phyloP scores from a whole-genome alignment of 176 grass and related monocot genomes.

The Areca catechu region DNA sequence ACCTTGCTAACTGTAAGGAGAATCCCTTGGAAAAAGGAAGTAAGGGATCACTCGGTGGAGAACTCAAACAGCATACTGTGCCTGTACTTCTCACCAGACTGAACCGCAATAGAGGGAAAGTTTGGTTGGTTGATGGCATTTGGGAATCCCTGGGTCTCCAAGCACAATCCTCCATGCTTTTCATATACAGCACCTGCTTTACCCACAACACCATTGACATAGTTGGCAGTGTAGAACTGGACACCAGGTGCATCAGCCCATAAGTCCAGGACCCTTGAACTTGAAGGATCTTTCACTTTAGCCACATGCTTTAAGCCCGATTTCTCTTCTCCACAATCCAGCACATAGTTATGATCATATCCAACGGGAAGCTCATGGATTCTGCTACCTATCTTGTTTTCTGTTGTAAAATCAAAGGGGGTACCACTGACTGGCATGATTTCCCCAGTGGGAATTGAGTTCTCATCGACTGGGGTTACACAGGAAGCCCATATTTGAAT shows the following conservation, averaged over 20 bases:
- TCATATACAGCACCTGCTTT: slow-evolving; percentile 53
- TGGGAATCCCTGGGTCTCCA: slow-evolving; percentile 94
- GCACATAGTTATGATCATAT: slow-evolving; percentile 60
- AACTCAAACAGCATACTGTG: slow-evolving; percentile 80
- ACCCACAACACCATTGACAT: slow-evolving; percentile 44
- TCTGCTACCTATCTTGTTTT: slow-evolving; percentile 40
- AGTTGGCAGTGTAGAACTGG: slow-evolving; percentile 84
- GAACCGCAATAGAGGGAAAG: slow-evolving; percentile 55
- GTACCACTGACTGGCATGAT: slow-evolving; percentile 47
- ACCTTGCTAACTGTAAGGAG: too few relatives aligned
- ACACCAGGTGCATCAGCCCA: slow-evolving; percentile 74
- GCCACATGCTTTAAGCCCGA: slow-evolving; percentile 62
- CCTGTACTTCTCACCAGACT: slow-evolving; percentile 67
- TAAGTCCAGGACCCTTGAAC: slow-evolving; percentile 39
- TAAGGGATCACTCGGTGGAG: slow-evolving; percentile 17
- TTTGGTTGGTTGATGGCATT: slow-evolving; percentile 72
- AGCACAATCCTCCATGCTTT: slow-evolving; percentile 63
- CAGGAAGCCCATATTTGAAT: slow-evolving; percentile 59
- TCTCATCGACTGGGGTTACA: slow-evolving; percentile 62
- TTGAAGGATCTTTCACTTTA: slow-evolving; percentile 44
- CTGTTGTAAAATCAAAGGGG: slow-evolving; percentile 56
- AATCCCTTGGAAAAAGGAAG: neutral
- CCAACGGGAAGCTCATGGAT: slow-evolving; percentile 40
- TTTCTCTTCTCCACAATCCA: slow-evolving; percentile 49
- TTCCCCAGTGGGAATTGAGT: slow-evolving; percentile 62